A percentile compares a stretch with the other conserved stretches of the same genome.
Evolutionary conservation across 371 early-diverging fungal species (phyloP).

Genomic region (Paraphysoderma sedebokerense): DNA sequence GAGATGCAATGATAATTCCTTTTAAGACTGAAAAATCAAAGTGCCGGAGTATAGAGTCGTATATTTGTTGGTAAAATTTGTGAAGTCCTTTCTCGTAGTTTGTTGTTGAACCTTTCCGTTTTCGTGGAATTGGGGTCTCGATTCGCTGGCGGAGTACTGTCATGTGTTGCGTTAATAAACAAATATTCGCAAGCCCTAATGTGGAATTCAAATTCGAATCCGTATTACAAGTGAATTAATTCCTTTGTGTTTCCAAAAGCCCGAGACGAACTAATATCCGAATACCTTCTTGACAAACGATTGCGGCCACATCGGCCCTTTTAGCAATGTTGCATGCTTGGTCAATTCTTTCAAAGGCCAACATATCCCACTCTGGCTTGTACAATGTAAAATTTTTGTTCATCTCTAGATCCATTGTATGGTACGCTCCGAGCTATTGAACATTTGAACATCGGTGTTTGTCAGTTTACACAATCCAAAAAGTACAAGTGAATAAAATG

Average conservation of each 20-base stretch:
- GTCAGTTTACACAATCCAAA: too few species aligned
- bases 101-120: slow-evolving; percentile 71
- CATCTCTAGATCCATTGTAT: slow-evolving; percentile 85
- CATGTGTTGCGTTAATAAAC: slow-evolving; percentile 84
- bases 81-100: slow-evolving; percentile 74
- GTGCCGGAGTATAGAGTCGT: slow-evolving; percentile 65
- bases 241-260: not conserved
- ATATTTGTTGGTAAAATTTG: slow-evolving; percentile 79
- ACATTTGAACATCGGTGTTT: not conserved
- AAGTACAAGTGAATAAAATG: too few species aligned
- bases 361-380: slow-evolving; percentile 86
- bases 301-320: slow-evolving; percentile 85
- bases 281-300: slow-evolving; percentile 78
- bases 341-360: slow-evolving; percentile 70
- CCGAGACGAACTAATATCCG: not conserved
- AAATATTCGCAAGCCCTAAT: slow-evolving; percentile 69
- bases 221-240: not conserved
- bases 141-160: slow-evolving; percentile 86
- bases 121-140: slow-evolving; percentile 77
- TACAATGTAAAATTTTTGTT: slow-evolving; percentile 69
- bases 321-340: slow-evolving; percentile 78
- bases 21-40: slow-evolving; percentile 79
- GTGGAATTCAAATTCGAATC: not conserved
- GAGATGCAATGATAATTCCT: slow-evolving; percentile 81
- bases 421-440: slow-evolving; percentile 72